Percentiles rank a stretch among this genome's conserved stretches.
phyloP scores from a whole-genome alignment of 2,329 filamentous ascomycete species.

The Ophiostoma quercus region DNA sequence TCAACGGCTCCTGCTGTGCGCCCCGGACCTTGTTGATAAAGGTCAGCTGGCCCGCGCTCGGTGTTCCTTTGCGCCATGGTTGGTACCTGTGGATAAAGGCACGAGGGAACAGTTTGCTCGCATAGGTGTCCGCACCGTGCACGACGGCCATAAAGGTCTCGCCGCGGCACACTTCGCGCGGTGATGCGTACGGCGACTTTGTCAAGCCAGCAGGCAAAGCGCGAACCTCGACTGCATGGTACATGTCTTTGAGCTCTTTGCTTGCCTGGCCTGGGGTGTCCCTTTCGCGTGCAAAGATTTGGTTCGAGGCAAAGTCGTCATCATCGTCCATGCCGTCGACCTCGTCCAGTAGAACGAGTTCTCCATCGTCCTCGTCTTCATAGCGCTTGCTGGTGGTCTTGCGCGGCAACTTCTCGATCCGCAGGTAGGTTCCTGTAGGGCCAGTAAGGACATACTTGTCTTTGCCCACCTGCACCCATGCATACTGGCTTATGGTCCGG shows the following conservation, averaged over 20 bases:
- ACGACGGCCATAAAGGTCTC: constrained; percentile 68
- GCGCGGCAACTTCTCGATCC: constrained; percentile 43
- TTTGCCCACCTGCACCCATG: constrained; percentile 77
- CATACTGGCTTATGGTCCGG: constrained; percentile 63
- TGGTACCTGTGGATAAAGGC: constrained; percentile 61
- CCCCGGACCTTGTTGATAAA: constrained; percentile 63
- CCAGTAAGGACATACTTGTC: constrained; percentile 67
- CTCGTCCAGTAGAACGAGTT: not conserved
- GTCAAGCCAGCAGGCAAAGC: constrained; percentile 39
- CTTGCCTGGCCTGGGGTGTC: constrained; percentile 17
- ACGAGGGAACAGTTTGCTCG: constrained; percentile 59
- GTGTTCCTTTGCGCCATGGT: constrained; percentile 63
- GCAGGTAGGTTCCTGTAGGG: constrained; percentile 56
- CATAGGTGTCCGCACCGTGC: constrained; percentile 79
- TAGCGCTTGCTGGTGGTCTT: constrained; percentile 24
- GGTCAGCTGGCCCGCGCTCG: constrained; percentile 60
- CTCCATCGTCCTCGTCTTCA: constrained; percentile 27
- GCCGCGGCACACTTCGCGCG: constrained; percentile 61
- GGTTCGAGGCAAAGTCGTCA: constrained; percentile 23
- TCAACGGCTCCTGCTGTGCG: constrained; percentile 48
- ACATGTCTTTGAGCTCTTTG: constrained; percentile 31
- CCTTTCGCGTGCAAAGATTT: too few relatives aligned
- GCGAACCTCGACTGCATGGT: constrained; percentile 45
- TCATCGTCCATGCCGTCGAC: constrained; percentile 30
- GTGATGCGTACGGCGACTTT: constrained; percentile 60